phyloP scores from a whole-genome alignment of 306 rosid species.

The Delonix regia region DNA sequence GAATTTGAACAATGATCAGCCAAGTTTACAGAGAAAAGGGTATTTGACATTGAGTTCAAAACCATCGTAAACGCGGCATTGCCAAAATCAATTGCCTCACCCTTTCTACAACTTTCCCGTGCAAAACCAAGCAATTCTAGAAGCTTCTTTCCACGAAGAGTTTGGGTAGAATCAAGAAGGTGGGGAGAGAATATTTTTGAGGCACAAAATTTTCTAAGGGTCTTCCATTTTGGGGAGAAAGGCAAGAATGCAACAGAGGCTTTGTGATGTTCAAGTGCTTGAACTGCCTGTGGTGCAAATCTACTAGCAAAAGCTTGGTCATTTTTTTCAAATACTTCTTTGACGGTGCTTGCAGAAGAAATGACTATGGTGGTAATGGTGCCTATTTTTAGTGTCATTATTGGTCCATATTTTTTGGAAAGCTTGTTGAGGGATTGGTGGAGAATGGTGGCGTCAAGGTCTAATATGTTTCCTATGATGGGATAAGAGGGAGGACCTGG shows the following conservation, averaged over 20 bases:
- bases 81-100: slow-evolving; percentile 32
- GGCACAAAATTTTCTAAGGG: slow-evolving; percentile 33
- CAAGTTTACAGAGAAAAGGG: slow-evolving; percentile 33
- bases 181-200: slow-evolving; percentile 27
- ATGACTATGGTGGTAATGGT: slow-evolving; percentile 35
- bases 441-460: slow-evolving; percentile 47
- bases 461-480: slow-evolving; percentile 52
- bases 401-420: slow-evolving; percentile 31
- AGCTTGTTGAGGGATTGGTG: slow-evolving; percentile 39
- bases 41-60: slow-evolving; percentile 37
- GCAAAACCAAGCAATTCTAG: slow-evolving; percentile 10
- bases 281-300: background rate
- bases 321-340: slow-evolving; percentile 33
- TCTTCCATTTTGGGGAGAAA: slow-evolving; percentile 19
- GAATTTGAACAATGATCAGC: background rate
- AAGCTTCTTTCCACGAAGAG: background rate
- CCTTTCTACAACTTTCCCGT: background rate
- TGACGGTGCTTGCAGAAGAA: no score
- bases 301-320: slow-evolving; percentile 32
- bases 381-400: slow-evolving; percentile 33
- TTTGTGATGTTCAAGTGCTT: slow-evolving; percentile 34
- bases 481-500: slow-evolving; percentile 60
- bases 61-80: slow-evolving; percentile 18
- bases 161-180: slow-evolving; percentile 16
- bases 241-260: slow-evolving; percentile 19